Percentiles rank a stretch among this genome's conserved stretches.
Evolutionary conservation across 306 rosid genomes (phyloP).

Genomic region (Vicia sativa): DNA sequence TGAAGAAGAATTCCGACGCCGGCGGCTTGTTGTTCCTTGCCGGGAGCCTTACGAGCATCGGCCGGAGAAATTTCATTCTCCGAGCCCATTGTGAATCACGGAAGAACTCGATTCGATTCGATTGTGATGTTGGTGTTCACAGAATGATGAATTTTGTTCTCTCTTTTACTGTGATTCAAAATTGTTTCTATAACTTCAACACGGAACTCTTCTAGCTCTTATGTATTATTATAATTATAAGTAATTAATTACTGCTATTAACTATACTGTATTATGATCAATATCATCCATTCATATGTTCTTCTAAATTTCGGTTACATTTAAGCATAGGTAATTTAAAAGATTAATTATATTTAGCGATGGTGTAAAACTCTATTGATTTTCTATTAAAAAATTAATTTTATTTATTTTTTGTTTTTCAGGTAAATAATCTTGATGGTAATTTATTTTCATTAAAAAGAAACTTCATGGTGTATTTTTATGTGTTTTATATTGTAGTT

Average conservation of each 20-base stretch:
- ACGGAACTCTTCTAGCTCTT: background rate
- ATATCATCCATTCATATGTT: background rate
- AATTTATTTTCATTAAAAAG: background rate
- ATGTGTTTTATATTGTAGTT: background rate
- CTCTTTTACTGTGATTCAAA: no score
- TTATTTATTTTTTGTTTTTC: background rate
- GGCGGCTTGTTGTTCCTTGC: constrained; percentile 98
- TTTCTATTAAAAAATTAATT: no score
- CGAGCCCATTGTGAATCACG: constrained; percentile 47
- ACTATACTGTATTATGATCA: background rate
- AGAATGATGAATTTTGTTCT: no score
- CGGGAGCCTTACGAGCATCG: constrained; percentile 59
- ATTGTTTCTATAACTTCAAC: background rate
- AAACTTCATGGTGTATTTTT: background rate
- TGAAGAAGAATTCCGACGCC: constrained; percentile 98
- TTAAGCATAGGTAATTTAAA: no score
- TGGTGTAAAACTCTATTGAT: no score
- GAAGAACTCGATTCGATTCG: constrained; percentile 34
- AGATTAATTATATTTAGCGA: no score
- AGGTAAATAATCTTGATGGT: background rate
- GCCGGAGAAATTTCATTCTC: constrained; percentile 80
- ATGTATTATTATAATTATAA: background rate
- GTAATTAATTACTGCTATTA: background rate
- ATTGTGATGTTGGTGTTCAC: background rate
- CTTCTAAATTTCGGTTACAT: background rate